phyloP scores from a whole-genome alignment of 2,329 filamentous ascomycete species.

The Shiraia sp. region DNA sequence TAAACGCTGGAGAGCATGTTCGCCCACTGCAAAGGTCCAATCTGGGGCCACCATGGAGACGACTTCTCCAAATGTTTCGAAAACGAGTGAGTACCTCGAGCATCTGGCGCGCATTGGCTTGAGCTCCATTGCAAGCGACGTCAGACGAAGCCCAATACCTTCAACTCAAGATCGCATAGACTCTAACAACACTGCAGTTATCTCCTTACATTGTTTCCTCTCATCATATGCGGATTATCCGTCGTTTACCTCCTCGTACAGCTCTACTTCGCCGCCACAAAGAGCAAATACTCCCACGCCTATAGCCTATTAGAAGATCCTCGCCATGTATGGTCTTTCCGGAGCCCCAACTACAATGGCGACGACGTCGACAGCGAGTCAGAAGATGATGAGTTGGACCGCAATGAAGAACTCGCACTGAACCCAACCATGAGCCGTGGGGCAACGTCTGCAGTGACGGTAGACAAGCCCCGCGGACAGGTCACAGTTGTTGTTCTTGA shows the following conservation, averaged over 20 bases:
- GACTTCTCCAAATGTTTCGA: constrained; percentile 67
- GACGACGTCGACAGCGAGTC: constrained; percentile 50
- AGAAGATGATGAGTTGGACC: constrained; percentile 65
- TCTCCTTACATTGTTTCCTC: constrained; percentile 77
- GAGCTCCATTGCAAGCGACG: background rate
- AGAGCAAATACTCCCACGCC: constrained; percentile 57
- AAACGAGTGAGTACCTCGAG: constrained; percentile 61
- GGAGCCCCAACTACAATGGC: constrained; percentile 33
- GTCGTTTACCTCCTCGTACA: constrained; percentile 67
- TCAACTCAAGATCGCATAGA: too few relatives aligned
- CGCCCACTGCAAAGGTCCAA: constrained; percentile 59
- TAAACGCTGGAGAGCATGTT: constrained; percentile 50
- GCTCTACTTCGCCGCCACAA: constrained; percentile 57
- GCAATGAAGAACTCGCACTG: constrained; percentile 60
- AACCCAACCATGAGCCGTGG: constrained; percentile 56
- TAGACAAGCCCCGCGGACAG: constrained; percentile 77
- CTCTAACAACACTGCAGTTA: constrained; percentile 59
- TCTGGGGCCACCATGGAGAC: constrained; percentile 59
- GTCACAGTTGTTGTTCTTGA: constrained; percentile 72
- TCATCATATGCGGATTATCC: constrained; percentile 71
- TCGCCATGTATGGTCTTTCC: constrained; percentile 44
- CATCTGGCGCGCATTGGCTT: background rate
- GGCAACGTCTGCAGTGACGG: constrained; percentile 62
- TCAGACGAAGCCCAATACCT: background rate
- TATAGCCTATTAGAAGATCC: constrained; percentile 62